Evolutionary conservation across 257 asterid species (phyloP), one percentile per base, ranked within the genome.

Genomic region (Solanum microdontum): DNA sequence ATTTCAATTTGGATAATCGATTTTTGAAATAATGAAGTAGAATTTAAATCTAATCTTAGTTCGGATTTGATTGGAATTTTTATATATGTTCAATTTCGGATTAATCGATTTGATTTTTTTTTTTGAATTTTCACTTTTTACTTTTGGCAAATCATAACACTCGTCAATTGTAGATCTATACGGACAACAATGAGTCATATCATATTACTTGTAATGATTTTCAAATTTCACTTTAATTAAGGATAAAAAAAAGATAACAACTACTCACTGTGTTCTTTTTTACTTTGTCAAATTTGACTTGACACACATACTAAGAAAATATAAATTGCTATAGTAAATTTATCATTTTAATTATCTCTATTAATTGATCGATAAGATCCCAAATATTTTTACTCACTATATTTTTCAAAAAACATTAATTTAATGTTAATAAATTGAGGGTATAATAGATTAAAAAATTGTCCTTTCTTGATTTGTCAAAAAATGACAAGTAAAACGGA

Each of bases 201-300:
- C 64, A 55, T 55, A 58, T 21, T 58, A 58, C 4, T 8, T 60
- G 28, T 23, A 60, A 60, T 60, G 13, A 60, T 7, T 60, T 60
- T 19, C 68, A 60, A 8, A 60, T 21, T 19, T 60, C 12, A 60
- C 69, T 23, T 6, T 60, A 60, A 60, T 60, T 60, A 23, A 23
- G 69, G 0, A 1, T 23, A 0, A 23, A 8, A 60, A 60, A 60
- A 19, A 21, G 7, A 23, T 23, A 60, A 60, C n/a, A 60, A 4
- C 13, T 15, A 15, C 8, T 51, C 0, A 0, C 0, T 6, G 9
- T 51, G 1, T 51, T 0, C 0, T 6, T 51, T 51, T 51, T 15
- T 15, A 51, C 4, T 15, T 15, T 51, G 62, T 51, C 4, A 5
- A 1, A 51, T 51, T 12, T 51, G 0, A 51, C 9, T 51, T 48